Conservation (phyloP, 805 yeast genomes). For the Saccharomycopsis malanga region DNA sequence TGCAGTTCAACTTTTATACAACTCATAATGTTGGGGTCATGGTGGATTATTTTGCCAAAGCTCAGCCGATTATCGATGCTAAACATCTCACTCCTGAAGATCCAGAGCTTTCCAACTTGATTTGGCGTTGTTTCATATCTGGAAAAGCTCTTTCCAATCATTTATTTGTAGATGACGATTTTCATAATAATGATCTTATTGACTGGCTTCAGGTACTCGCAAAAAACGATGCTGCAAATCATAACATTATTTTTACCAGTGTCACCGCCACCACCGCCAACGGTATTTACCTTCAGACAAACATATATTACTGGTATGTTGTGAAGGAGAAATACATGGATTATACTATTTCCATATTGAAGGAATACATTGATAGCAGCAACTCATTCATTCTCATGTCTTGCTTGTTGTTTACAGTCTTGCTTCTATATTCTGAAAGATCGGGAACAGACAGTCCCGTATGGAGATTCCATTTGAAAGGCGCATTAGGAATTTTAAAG, state of each 20-base stretch:
- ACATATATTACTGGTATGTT: conserved; percentile 10
- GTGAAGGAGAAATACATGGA: conserved; percentile 13
- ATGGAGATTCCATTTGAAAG: conserved; percentile 17
- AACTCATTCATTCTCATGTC: conserved; percentile 5
- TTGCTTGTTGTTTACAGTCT: conserved; percentile 13
- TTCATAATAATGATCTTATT: conserved; percentile 5
- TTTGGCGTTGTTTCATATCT: conserved; percentile 10
- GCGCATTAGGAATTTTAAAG: conserved; percentile 13
- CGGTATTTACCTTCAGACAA: conserved; percentile 9
- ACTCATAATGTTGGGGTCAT: background rate
- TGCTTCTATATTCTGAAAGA: conserved; percentile 12
- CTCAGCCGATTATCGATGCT: conserved; percentile 11
- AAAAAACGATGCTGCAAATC: background rate
- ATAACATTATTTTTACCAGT: conserved; percentile 9
- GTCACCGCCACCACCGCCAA: conserved; percentile 13
- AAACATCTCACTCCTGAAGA: conserved; percentile 5
- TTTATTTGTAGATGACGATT: conserved; percentile 16
- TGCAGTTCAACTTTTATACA: conserved; percentile 6
- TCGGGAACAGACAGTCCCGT: conserved; percentile 12
- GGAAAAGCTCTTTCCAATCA: conserved; percentile 13
- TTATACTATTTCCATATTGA: background rate
- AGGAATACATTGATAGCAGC: background rate
- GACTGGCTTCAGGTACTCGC: conserved; percentile 5
- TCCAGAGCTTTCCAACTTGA: conserved; percentile 1
- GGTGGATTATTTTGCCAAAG: background rate